Evolutionary conservation across 345 rosid genomes (phyloP), one percentile per base, ranked within the genome.

Genomic region (Raphanus raphanistrum): DNA sequence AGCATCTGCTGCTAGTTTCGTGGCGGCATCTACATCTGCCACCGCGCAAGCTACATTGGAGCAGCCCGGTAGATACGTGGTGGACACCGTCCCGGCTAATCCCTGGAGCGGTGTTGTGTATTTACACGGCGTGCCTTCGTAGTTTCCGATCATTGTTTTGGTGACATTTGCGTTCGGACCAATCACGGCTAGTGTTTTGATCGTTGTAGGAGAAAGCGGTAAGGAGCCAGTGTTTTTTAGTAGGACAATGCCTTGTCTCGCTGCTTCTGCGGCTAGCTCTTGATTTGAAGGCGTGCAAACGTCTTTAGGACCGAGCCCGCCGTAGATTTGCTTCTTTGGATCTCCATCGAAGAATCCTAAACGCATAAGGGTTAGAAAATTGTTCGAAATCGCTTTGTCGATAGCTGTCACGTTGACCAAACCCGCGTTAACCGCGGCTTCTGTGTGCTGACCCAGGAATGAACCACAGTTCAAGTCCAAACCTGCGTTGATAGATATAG

Each of bases 101-200:
- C 98, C 99, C 28, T 88, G 91, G 71, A 95, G 83, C 3, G 99
- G 97, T 0, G 96, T 87, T 13, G 89, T 89, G 77, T 95, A 95
- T 52, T 86, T 91, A 71, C 99, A 95, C 0, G 99, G 99, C 2
- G 72, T 85, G 66, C 98, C 98, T 87, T 85, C 97, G 25, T 92
- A 95, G 88, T 95, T 95, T 64, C 99, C 99, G 9, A 95, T 92
- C 99, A 95, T 95, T 41, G 96, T 90, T 61, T 88, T 87, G 1
- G 99, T 92, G 82, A 86, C 98, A 76, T 95, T 87, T 12, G 92
- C 94, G 57, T 95, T 90, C 0, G 99, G 98, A 45, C 99, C 99
- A 25, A 95, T 91, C 17, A 95, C 96, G 0, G 99, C 98, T 60
- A 95, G 65, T 12, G 83, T 78, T 77, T 87, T 90, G 15, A 86